Percentiles rank a stretch among this genome's conserved stretches.
Conservation (phyloP, 2,329 filamentous ascomycete genomes). For the Sporothrix brunneoviolacea region DNA sequence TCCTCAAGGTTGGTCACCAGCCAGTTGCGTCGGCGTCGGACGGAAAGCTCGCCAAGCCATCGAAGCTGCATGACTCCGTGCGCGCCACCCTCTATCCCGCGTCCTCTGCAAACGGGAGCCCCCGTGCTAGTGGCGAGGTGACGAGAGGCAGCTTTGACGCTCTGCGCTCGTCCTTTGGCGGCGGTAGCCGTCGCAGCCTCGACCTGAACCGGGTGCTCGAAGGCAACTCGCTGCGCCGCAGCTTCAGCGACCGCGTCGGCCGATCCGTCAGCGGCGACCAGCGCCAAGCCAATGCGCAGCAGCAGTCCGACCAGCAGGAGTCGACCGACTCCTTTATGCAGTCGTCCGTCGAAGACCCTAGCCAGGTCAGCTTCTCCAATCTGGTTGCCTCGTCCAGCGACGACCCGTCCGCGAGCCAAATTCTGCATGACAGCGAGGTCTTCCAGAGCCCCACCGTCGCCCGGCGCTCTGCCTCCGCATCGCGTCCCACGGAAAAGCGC, state of each 20-base stretch:
- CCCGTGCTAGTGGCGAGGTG: conserved; percentile 48
- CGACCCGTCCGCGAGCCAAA: conserved; percentile 84
- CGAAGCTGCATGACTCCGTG: conserved; percentile 48
- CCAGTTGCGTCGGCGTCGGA: no score
- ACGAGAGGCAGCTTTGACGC: conserved; percentile 49
- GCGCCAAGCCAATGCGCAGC: not conserved
- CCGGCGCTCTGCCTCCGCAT: conserved; percentile 39
- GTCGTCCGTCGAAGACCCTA: conserved; percentile 62
- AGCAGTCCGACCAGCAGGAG: conserved; percentile 43
- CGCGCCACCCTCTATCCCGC: conserved; percentile 52
- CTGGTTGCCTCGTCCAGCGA: conserved; percentile 63
- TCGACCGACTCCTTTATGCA: conserved; percentile 71
- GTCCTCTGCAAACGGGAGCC: conserved; percentile 43
- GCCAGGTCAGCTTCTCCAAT: conserved; percentile 53
- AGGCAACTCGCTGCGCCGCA: conserved; percentile 46
- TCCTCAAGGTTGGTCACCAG: no score
- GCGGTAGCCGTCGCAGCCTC: conserved; percentile 38
- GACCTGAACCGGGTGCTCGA: conserved; percentile 41
- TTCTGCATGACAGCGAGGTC: conserved; percentile 77
- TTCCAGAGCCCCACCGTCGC: conserved; percentile 66
- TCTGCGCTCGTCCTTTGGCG: conserved; percentile 35
- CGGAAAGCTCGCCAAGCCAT: conserved; percentile 21
- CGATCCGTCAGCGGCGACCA: conserved; percentile 45
- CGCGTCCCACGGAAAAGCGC: conserved; percentile 18
- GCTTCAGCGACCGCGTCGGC: conserved; percentile 54